These are phyloP conservation scores for Lophium mytilinum DNA, from an alignment of 495 filamentous ascomycete genomes.

Conservation along the genomic window DNA sequence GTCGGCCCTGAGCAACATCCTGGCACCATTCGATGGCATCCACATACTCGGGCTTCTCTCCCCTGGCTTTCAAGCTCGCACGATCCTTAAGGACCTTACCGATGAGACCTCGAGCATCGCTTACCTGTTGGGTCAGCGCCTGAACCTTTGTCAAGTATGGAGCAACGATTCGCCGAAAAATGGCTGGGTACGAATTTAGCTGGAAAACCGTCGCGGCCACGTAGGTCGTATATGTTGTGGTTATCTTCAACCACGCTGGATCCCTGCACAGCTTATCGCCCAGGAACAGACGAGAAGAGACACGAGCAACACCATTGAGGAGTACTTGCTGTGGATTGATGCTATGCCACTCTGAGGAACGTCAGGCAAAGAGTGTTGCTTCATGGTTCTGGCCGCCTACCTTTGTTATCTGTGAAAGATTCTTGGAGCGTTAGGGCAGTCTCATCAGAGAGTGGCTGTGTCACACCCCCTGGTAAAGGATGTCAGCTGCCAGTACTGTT, in stretches of 20 bases:
- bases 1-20: background rate
- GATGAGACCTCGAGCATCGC: background rate
- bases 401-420: no score
- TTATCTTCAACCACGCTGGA: background rate
- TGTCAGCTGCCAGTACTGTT: no score
- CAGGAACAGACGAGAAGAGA: background rate
- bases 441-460: no score
- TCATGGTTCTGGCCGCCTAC: no score
- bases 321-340: no score
- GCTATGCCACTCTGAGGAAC: no score
- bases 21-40: background rate
- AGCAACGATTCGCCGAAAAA: background rate
- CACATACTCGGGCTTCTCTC: background rate
- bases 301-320: background rate
- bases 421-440: no score
- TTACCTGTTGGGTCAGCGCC: background rate
- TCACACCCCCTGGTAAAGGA: no score
- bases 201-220: background rate
- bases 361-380: no score
- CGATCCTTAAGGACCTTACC: background rate
- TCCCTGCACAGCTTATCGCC: background rate
- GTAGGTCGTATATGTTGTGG: background rate
- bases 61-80: background rate
- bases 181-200: background rate
- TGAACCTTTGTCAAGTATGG: background rate